Conservation (phyloP, 2,329 filamentous ascomycete species). For the Rhytidhysteron rufulum region DNA sequence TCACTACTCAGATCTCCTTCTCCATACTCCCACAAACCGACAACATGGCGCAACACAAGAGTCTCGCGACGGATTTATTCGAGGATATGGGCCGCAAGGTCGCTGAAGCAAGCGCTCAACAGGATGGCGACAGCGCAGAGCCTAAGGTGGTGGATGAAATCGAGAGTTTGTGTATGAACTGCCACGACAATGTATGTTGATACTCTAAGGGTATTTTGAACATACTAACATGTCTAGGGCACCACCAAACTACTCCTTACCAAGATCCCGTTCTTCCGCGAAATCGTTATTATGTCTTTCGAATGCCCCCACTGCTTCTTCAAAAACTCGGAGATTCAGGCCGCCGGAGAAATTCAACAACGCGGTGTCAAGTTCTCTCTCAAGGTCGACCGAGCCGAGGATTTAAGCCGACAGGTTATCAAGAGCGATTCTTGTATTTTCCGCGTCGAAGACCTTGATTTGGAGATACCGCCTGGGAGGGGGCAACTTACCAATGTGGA, state of each 20-base stretch:
- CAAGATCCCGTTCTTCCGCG: slow-evolving; percentile 92
- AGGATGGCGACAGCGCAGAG: slow-evolving; percentile 36
- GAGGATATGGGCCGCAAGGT: slow-evolving; percentile 51
- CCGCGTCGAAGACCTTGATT: slow-evolving; percentile 84
- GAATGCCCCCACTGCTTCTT: slow-evolving; percentile 84
- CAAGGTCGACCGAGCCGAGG: slow-evolving; percentile 65
- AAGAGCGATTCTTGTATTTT: slow-evolving; percentile 86
- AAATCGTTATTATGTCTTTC: slow-evolving; percentile 97
- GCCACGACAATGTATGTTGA: slow-evolving; percentile 44
- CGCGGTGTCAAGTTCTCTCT: slow-evolving; percentile 82
- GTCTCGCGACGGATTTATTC: slow-evolving; percentile 47
- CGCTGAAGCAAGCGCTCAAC: slow-evolving; percentile 35
- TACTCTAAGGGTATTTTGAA: not conserved
- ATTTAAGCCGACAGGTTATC: slow-evolving; percentile 83
- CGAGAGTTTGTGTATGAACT: slow-evolving; percentile 54
- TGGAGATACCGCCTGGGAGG: slow-evolving; percentile 87
- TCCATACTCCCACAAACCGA: not conserved
- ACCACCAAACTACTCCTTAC: slow-evolving; percentile 83
- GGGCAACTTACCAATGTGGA: slow-evolving; percentile 94
- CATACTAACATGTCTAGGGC: slow-evolving; percentile 54
- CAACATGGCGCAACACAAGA: slow-evolving; percentile 35
- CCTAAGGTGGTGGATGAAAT: slow-evolving; percentile 52
- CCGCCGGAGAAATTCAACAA: slow-evolving; percentile 86
- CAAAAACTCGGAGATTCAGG: slow-evolving; percentile 90
- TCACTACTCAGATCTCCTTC: not conserved